A percentile compares a stretch with the other conserved stretches of the same genome.
Evolutionary conservation across 306 rosid species (phyloP).

Genomic region (Medicago lupulina): DNA sequence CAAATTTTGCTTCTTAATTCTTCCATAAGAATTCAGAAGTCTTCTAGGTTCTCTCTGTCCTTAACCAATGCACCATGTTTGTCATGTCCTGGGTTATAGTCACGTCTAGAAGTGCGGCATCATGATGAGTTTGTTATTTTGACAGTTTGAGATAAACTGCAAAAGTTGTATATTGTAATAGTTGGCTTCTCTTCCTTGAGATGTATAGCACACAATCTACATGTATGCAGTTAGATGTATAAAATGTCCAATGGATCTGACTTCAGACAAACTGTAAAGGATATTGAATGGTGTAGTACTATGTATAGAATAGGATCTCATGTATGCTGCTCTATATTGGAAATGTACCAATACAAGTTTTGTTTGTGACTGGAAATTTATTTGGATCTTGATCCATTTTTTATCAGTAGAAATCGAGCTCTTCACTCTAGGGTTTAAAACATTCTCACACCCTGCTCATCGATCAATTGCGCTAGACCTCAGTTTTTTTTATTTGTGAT

Average conservation of each 20-base stretch:
- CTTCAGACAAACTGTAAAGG: constrained; percentile 44
- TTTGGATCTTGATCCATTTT: neutral
- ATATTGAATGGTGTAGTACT: constrained; percentile 36
- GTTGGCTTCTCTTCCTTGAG: constrained; percentile 41
- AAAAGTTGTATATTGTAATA: constrained; percentile 46
- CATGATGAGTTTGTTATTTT: constrained; percentile 46
- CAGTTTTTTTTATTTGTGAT: neutral
- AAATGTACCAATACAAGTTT: constrained; percentile 31
- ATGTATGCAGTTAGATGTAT: constrained; percentile 49
- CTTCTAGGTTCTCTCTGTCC: constrained; percentile 41
- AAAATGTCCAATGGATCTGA: constrained; percentile 25
- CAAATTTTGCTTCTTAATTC: constrained; percentile 25
- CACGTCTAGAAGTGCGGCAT: constrained; percentile 49
- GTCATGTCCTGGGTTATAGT: constrained; percentile 40
- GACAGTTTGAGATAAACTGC: constrained; percentile 36
- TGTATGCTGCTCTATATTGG: constrained; percentile 35
- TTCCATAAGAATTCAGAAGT: constrained; percentile 34
- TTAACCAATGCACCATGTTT: constrained; percentile 42
- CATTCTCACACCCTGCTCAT: neutral
- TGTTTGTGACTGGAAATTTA: neutral
- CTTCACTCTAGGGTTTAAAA: neutral
- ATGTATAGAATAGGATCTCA: constrained; percentile 40
- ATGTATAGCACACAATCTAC: constrained; percentile 57
- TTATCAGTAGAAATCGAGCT: neutral
- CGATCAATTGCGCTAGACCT: neutral